Base-by-base conservation (phyloP, 805 yeast genomes). In the Saccharomyces cerevisiae region DNA sequence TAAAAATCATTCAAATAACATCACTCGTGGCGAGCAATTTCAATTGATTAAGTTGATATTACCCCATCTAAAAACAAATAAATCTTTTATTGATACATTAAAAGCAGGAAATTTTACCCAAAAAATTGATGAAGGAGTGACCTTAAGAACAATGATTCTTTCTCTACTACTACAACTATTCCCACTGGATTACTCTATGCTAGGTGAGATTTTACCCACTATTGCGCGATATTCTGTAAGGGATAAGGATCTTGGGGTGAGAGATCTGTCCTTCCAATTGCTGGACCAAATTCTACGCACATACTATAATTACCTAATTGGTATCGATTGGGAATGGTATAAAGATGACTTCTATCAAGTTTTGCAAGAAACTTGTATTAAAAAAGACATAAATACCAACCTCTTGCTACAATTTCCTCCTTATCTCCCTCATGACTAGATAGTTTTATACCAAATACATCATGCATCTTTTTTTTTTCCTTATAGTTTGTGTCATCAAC, bases 101-200 rank as follows among this genome's bases (percentile, higher is more conserved):
- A 67, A 67, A 57, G 70, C 66, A 1, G 72, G 72, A 2, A 67
- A 65, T 48, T 58, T 67, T 60, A 66, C 67, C 47, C 71, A 68
- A 51, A 59, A 60, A 9, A 63, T 64, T 24, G 72, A 68, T 53
- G 66, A 64, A 22, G 64, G 68, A 17, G 28, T 53, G 6, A 49
- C 61, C 1, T 51, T 61, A 14, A 50, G 66, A 31, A 55, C 58
- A 3, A 54, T 52, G 48, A 54, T 61, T 17, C 59, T 60, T 46
- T 48, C 58, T 10, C 51, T 60, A 10, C 21, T 64, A 31, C 53
- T 54, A 28, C 56, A 59, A 51, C 29, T 54, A n/a, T 48, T 27
- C 4, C 32, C 29, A 2, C 14, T 55, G 17, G 32, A 49, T 29
- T 56, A 56, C 28, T 22, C 49, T 6, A 47, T 51, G 21, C 11